Conservation (phyloP, 2,329 filamentous ascomycete genomes). For the Aspergillus luchuensis region DNA sequence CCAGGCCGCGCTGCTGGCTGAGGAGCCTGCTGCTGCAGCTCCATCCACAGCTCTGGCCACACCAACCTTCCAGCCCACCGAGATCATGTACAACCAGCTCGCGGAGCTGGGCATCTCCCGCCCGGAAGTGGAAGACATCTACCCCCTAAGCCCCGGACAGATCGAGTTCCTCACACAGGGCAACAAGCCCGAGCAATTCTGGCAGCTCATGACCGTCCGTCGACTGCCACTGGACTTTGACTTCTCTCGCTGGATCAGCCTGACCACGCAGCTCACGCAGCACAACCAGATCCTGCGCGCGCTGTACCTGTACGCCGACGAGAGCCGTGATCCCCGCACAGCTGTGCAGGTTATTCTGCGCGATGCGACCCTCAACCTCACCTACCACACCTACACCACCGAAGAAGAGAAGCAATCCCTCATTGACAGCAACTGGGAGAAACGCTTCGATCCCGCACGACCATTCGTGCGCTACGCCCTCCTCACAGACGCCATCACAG, state of each 20-base stretch:
- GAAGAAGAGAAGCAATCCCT: slow-evolving; percentile 26
- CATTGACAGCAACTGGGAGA: slow-evolving; percentile 28
- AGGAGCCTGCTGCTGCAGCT: neutral
- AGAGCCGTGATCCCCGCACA: neutral
- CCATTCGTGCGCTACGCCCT: slow-evolving; percentile 41
- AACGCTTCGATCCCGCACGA: slow-evolving; percentile 33
- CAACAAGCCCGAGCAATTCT: slow-evolving; percentile 11
- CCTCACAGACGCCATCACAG: slow-evolving; percentile 24
- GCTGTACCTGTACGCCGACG: slow-evolving; percentile 8
- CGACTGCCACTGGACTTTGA: slow-evolving; percentile 9
- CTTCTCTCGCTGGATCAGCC: slow-evolving; percentile 19
- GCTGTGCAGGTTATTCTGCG: slow-evolving; percentile 23
- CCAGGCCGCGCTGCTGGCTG: neutral
- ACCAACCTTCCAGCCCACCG: neutral
- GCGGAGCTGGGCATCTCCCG: neutral
- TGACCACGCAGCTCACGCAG: slow-evolving; percentile 14
- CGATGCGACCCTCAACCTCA: slow-evolving; percentile 17
- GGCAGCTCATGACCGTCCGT: slow-evolving; percentile 9
- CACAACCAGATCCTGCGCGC: slow-evolving; percentile 19
- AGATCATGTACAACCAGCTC: neutral
- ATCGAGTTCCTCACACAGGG: slow-evolving; percentile 8
- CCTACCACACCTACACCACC: slow-evolving; percentile 14
- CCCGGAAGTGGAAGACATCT: slow-evolving; percentile 6
- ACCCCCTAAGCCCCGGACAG: neutral
- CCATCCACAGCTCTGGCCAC: neutral